Evolutionary conservation across 179 eudicot species (phyloP), one percentile per base, ranked within the genome.

Genomic region (Monotropa hypopitys): DNA sequence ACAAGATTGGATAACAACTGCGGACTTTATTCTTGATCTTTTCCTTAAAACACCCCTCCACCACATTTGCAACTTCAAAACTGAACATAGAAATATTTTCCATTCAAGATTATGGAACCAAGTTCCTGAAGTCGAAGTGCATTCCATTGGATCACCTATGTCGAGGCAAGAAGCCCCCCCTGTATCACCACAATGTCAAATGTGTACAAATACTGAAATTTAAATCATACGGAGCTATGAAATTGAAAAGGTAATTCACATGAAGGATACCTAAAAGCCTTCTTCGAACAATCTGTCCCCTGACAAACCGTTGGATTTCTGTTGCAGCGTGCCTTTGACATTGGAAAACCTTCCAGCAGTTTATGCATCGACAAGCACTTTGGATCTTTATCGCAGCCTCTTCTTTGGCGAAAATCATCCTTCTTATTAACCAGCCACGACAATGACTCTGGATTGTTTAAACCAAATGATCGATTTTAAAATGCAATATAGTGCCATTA

Each of bases 1-100:
- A 84, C 88, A 83, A 76, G 89, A 83, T 73, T 95, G 98, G 74
- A 95, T 88, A 38, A 90, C 45, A 62, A 85, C 43, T 59, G 90
- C 91, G 66, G 95, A 85, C 53, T 82, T 73, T 62, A 50, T 65
- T 85, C 77, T 85, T 56, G 77, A 38, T 77, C 81, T 86, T 7
- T 53, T 72, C 56, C 35, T 61, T 71, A 85, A 70, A 73, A 86
- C 74, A 54, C 82, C 47, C 82, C 86, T 89, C 98, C 98, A 94
- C 94, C 97, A 90, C 76, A 86, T 89, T 83, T 94, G 98, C 77
- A 94, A 85, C 80, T 83, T 94, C 65, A 90, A 65, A 79, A 88
- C 86, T 18, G 92, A 85, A 57, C 50, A 68, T 26, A 88, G 43
- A 69, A 85, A 79, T 70, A 83, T 78, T 23, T 56, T 76, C 72